A percentile compares a stretch with the other conserved stretches of the same genome.
Conservation (phyloP, 108 stramenopile species). For the Mediolabrus comicus region DNA sequence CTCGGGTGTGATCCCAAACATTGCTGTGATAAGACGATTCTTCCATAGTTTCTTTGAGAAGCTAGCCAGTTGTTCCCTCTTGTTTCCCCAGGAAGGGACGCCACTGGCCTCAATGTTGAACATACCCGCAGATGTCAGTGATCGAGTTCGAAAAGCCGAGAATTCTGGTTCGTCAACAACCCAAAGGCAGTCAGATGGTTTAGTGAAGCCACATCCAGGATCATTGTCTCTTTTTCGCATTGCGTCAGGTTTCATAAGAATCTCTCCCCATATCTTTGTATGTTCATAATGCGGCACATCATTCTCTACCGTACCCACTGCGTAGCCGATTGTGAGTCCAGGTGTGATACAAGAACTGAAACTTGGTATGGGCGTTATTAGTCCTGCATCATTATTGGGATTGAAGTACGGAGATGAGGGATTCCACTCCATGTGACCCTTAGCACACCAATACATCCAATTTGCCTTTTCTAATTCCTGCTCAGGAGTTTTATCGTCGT, state of each 20-base stretch:
- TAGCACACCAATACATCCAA: slow-evolving; percentile 84
- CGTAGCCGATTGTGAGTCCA: slow-evolving; percentile 75
- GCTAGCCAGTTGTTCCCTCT: not conserved
- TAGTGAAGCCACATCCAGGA: slow-evolving; percentile 43
- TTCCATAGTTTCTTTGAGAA: slow-evolving; percentile 24
- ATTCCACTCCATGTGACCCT: slow-evolving; percentile 74
- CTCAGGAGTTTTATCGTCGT: not conserved
- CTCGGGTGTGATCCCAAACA: slow-evolving; percentile 26
- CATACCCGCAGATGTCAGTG: slow-evolving; percentile 85
- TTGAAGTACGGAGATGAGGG: slow-evolving; percentile 30
- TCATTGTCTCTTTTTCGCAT: slow-evolving; percentile 6
- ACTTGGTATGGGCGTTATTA: slow-evolving; percentile 31
- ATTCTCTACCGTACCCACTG: slow-evolving; percentile 48
- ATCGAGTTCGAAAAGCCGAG: slow-evolving; percentile 72
- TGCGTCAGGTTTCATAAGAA: not conserved
- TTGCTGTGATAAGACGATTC: slow-evolving; percentile 8
- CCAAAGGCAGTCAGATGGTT: slow-evolving; percentile 21
- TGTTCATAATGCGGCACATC: slow-evolving; percentile 65
- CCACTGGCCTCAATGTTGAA: slow-evolving; percentile 40
- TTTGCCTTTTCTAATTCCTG: slow-evolving; percentile 18
- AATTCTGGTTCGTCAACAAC: slow-evolving; percentile 53
- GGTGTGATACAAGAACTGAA: slow-evolving; percentile 71
- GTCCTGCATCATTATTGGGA: slow-evolving; percentile 27
- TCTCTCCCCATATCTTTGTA: slow-evolving; percentile 37
- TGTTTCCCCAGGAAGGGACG: slow-evolving; percentile 6